phyloP scores from a whole-genome alignment of 306 rosid species.

The Cyamopsis tetragonoloba region DNA sequence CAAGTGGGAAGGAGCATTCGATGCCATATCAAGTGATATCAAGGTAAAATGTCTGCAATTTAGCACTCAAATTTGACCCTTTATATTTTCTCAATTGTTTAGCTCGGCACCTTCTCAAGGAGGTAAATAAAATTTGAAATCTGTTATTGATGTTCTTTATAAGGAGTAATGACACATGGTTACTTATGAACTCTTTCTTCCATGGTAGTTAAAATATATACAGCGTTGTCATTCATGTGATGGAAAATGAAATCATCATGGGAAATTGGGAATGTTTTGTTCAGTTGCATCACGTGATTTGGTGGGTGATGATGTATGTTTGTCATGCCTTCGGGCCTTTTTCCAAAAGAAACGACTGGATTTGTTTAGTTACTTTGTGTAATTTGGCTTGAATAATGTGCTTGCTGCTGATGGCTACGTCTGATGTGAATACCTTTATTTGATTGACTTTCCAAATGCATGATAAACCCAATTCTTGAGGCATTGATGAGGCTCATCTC shows the following conservation, averaged over 20 bases:
- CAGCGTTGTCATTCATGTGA: background rate
- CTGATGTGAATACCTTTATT: constrained; percentile 1
- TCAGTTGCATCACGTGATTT: background rate
- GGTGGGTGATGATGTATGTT: background rate
- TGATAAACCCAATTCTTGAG: background rate
- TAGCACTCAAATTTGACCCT: background rate
- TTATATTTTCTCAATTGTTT: constrained; percentile 17
- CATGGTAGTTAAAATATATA: background rate
- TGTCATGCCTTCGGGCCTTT: background rate
- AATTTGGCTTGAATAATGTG: constrained; percentile 1
- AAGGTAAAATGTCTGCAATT: constrained; percentile 44
- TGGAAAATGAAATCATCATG: constrained; percentile 11
- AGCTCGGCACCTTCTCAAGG: background rate
- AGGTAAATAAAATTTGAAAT: background rate
- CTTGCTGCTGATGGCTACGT: background rate
- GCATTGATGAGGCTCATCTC: background rate
- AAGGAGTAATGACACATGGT: background rate
- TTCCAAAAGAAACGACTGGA: background rate
- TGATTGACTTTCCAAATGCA: constrained; percentile 13
- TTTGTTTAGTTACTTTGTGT: background rate
- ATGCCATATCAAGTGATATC: constrained; percentile 99
- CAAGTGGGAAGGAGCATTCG: constrained; percentile 96
- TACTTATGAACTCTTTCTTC: background rate
- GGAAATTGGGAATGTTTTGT: background rate
- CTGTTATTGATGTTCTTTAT: background rate